These are phyloP conservation scores for Verticillium zaregamsianum DNA, from an alignment of 2,329 filamentous ascomycete species.

Conservation along the genomic window DNA sequence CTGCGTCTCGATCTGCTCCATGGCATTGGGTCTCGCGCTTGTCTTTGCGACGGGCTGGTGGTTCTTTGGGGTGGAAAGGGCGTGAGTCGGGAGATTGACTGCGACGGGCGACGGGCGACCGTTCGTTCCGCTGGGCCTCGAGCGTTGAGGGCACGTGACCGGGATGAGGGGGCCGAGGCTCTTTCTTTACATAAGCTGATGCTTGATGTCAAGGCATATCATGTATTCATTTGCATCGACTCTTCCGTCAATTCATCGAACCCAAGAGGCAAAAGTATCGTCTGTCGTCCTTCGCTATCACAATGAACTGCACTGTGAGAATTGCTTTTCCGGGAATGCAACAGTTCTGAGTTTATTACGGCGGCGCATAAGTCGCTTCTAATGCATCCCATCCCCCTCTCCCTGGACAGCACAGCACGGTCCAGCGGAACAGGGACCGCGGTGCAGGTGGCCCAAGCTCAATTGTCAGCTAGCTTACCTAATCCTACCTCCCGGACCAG, in stretches of 20 bases:
- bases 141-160: not conserved
- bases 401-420: not conserved
- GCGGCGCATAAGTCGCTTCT: not conserved
- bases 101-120: not conserved
- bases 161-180: not conserved
- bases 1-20: slow-evolving; percentile 53
- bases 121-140: not conserved
- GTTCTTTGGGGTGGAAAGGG: not conserved
- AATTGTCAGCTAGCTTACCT: not conserved
- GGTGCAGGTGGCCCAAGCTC: not conserved
- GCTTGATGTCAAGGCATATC: no score
- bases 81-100: not conserved
- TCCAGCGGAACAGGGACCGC: not conserved
- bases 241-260: not conserved
- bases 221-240: not conserved
- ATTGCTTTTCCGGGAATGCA: no score
- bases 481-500: not conserved
- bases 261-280: no score
- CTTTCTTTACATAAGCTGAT: not conserved
- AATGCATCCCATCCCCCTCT: not conserved
- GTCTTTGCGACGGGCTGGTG: not conserved
- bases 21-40: slow-evolving; percentile 16
- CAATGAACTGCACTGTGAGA: no score
- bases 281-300: no score
- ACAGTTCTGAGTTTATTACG: no score